phyloP scores from a whole-genome alignment of 129 eudicot species.

The Flaveria trinervia region DNA sequence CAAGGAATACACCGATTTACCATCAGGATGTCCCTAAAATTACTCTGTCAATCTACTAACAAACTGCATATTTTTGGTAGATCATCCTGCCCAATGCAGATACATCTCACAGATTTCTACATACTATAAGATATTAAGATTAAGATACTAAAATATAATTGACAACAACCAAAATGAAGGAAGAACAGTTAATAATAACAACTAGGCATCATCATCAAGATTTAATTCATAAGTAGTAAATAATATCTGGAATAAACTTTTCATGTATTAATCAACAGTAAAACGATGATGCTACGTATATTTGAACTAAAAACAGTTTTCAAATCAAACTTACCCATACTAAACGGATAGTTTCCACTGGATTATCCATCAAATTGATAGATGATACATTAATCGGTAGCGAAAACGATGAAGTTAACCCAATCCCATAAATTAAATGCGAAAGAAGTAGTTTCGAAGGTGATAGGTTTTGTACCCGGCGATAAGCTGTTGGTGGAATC shows the following conservation, averaged over 20 bases:
- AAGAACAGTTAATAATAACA: too few species aligned
- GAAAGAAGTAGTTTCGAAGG: constrained; percentile 33
- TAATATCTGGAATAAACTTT: neutral
- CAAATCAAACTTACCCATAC: constrained; percentile 39
- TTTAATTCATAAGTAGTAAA: neutral
- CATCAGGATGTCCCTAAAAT: too few species aligned
- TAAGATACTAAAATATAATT: neutral
- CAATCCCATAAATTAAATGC: constrained; percentile 54
- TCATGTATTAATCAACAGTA: neutral
- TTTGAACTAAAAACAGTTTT: neutral
- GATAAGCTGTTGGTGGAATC: too few species aligned
- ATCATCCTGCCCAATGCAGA: neutral
- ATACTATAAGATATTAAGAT: neutral
- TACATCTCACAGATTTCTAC: neutral
- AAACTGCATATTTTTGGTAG: neutral
- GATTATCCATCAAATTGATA: constrained; percentile 43
- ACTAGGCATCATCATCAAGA: neutral
- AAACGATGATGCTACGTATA: neutral
- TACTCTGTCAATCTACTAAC: neutral
- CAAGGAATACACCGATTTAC: neutral
- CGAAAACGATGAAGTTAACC: constrained; percentile 63
- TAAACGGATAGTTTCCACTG: constrained; percentile 51
- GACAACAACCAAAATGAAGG: neutral
- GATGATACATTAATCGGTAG: constrained; percentile 45
- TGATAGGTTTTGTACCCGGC: constrained; percentile 14